Base-by-base conservation (phyloP, 2,329 filamentous ascomycete genomes). In the Pseudogymnoascus sp. region DNA sequence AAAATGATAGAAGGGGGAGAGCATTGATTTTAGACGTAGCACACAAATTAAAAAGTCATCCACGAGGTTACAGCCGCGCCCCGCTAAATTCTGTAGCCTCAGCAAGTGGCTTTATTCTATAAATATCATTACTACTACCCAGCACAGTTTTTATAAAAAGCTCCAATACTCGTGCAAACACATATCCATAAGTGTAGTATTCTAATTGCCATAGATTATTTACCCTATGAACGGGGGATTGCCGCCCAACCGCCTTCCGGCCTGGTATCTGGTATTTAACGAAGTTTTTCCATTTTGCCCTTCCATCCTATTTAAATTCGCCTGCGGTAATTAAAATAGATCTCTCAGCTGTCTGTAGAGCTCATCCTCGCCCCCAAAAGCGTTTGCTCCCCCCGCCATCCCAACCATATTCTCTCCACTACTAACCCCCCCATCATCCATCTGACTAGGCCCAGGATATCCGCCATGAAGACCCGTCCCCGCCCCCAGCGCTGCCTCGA, bases 291-390 rank as follows among this genome's bases (percentile, higher is more conserved):
- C 49, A 36, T 21, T 34, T 16, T 56, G n/a, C 16, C 49, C 9
- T 18, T 18, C 8, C 16, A 18, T 14, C 28, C 49, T 34, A 21
- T 56, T 18, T n/a, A 3, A 11, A 56, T 56, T 8, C n/a, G n/a
- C 46, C 14, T 12, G 25, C 9, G 28, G 5, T 5, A 14, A 40
- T 34, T 66, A 74, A 49, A 74, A 73, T 46, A 74, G 63, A 66
- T 73, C 71, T 38, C 68, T 70, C 61, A 73, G 62, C 65, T 73
- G 71, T 28, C 65, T 63, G 67, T 73, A 74, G 18, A 74, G 62
- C 63, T 73, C 71, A 65, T 74, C 72, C 37, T 73, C 72, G 1
- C 70, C 70, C 9, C 72, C 72, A 69, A 73, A 72, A 42, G 68
- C 66, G 65, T 69, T 67, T n/a, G 46, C 60, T 2, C 43, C 60